Conservation (phyloP, 2,329 filamentous ascomycete genomes). For the Cladosporium sp. region DNA sequence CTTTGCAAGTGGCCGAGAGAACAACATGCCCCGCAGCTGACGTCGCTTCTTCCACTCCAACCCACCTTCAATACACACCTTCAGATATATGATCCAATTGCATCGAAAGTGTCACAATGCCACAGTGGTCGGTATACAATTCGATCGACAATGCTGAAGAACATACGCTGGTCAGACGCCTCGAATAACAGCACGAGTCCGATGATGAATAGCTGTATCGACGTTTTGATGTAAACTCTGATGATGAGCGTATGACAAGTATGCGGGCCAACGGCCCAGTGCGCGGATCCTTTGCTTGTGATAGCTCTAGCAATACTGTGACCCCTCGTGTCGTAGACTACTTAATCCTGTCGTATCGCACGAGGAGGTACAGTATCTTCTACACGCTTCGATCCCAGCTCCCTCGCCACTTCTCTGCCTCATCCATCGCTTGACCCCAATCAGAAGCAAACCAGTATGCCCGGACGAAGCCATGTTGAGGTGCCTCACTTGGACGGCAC, state of each 20-base stretch:
- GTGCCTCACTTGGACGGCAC: slow-evolving; percentile 56
- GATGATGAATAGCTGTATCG: background rate
- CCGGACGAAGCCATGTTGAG: slow-evolving; percentile 42
- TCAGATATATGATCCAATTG: background rate
- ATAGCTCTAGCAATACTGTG: background rate
- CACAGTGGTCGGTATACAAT: background rate
- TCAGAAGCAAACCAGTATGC: slow-evolving; percentile 29
- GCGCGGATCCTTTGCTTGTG: background rate
- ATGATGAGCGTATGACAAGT: slow-evolving; percentile 5
- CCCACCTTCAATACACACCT: background rate
- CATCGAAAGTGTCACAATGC: background rate
- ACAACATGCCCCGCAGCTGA: slow-evolving; percentile 3
- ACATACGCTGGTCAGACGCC: background rate
- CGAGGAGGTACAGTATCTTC: background rate
- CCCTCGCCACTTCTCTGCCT: background rate
- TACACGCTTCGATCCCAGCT: background rate
- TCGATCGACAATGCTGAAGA: background rate
- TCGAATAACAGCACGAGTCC: background rate
- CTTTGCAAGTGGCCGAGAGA: background rate
- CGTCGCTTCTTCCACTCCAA: background rate
- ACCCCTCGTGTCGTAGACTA: background rate
- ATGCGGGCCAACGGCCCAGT: background rate
- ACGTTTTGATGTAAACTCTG: background rate
- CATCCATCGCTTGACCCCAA: background rate
- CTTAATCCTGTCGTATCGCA: background rate